These are phyloP conservation scores for Farysia itapuensis DNA, from an alignment of 1,284 basidiomycete species.

Conservation along the genomic window DNA sequence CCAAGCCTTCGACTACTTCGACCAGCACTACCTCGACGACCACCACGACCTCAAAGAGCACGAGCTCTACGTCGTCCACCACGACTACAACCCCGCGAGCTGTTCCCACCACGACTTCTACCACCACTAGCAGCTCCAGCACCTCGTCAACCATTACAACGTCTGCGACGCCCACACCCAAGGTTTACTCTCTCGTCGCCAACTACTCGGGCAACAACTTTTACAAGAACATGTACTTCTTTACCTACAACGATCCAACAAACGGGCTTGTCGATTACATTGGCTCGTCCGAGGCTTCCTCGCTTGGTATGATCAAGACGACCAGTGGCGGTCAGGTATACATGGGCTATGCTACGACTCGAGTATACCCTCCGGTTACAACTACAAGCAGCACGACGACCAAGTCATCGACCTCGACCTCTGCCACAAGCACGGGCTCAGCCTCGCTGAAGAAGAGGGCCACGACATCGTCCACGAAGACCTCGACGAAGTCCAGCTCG, in stretches of 20 bases:
- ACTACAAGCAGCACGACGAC: conserved; percentile 2
- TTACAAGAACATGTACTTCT: conserved; percentile 47
- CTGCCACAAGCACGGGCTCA: background rate
- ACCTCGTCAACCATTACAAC: conserved; percentile 5
- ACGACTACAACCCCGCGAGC: background rate
- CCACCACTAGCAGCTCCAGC: background rate
- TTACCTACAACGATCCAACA: conserved; percentile 41
- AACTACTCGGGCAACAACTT: conserved; percentile 39
- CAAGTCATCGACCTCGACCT: conserved; percentile 2
- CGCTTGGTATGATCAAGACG: conserved; percentile 23
- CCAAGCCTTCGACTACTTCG: background rate
- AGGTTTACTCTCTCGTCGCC: conserved; percentile 24
- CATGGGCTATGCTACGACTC: conserved; percentile 42
- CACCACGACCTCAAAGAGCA: background rate
- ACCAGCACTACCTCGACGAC: background rate
- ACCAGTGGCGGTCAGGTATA: conserved; percentile 23
- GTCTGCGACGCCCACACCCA: conserved; percentile 15
- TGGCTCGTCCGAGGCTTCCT: conserved; percentile 13
- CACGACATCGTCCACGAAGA: conserved; percentile 1
- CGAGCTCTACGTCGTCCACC: background rate
- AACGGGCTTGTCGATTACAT: conserved; percentile 39
- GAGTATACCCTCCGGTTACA: conserved; percentile 13
- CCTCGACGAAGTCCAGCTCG: background rate
- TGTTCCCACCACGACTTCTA: background rate
- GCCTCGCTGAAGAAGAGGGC: background rate